Conservation (phyloP, 2,329 filamentous ascomycete species). For the Macrophomina phaseolina region DNA sequence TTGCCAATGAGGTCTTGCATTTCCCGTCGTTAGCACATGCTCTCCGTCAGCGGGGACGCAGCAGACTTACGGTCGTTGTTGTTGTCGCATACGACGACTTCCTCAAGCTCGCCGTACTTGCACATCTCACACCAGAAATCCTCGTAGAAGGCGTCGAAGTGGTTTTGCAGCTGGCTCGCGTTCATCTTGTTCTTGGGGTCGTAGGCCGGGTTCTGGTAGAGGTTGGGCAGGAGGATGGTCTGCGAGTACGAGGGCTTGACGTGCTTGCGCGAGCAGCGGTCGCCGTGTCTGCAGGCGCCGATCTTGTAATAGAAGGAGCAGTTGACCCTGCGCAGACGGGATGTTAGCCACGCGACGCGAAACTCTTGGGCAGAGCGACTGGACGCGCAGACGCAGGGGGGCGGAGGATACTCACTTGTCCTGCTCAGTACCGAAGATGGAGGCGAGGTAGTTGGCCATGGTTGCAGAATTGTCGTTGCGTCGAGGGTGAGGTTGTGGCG, state of each 20-base stretch:
- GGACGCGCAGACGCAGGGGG: background rate
- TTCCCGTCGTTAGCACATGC: conserved; percentile 24
- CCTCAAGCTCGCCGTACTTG: conserved; percentile 96
- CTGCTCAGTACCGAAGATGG: conserved; percentile 99
- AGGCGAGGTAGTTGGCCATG: conserved; percentile 98
- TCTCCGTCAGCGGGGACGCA: too few species aligned
- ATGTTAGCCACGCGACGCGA: conserved; percentile 29
- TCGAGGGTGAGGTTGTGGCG: background rate
- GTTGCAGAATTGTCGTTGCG: conserved; percentile 16
- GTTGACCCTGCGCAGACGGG: conserved; percentile 66
- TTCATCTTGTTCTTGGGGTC: conserved; percentile 98
- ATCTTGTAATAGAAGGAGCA: conserved; percentile 99
- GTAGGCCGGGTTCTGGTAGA: conserved; percentile 99
- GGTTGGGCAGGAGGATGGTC: conserved; percentile 96
- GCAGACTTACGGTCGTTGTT: conserved; percentile 88
- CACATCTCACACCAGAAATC: conserved; percentile 99
- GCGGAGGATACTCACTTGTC: conserved; percentile 64
- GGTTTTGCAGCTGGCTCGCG: conserved; percentile 92
- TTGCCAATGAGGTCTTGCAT: conserved; percentile 88
- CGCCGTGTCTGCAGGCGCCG: conserved; percentile 96
- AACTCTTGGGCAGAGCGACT: background rate
- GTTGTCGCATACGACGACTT: conserved; percentile 98
- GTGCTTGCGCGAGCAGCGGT: conserved; percentile 97
- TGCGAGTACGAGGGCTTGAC: conserved; percentile 99
- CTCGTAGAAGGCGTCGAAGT: conserved; percentile 99